Evolutionary conservation across 2,329 filamentous ascomycete genomes (phyloP), one percentile per base, ranked within the genome.

Genomic region (Xylariomycetidae sp.): DNA sequence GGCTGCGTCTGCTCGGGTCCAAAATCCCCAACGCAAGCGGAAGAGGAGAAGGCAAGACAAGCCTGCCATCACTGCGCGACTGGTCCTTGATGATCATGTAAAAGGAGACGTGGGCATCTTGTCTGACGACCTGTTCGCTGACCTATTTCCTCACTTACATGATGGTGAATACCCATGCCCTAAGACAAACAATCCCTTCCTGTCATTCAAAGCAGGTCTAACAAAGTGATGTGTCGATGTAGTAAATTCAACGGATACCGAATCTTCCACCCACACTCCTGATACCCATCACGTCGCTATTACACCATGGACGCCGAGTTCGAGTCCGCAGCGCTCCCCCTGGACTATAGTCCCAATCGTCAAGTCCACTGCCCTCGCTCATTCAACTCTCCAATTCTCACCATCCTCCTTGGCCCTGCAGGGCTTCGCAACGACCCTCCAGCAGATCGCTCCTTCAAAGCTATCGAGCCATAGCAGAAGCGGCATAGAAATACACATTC

Each of bases 331-430:
- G 53, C 77, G 80, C 37, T 75, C 79, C 13, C 72, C 75, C 29
- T 98, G 92, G 92, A 88, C 88, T 6, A 76, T 97, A 31, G 75
- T 97, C 20, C 86, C 90, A 2, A 77, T 94, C 38, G 70, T 71
- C 15, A 67, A 70, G 44, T 80, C 80, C 26, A 69, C 77, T 27
- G 72, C 75, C 8, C 70, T 88, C 27, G 75, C 85, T 13, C 77
- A 83, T 44, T 87, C 85, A 5, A 94, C 86, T 2, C 72, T 96
- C 25, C 81, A 89, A 41, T 84, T 90, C 49, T 84, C 85, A 10
- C 76, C 85, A 0, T 73, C 72, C 30, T 94, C 78, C 33, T 71
- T 74, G 38, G 82, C 76, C 31, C 74, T 94, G 2, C 88, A 94
- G 60, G 80, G 78, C 44, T 94, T 96, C 51, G 80, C 87, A 25